A percentile compares a stretch with the other conserved stretches of the same genome.
These are phyloP conservation scores for Plasmodium reichenowi DNA, from an alignment of 169 alveolate species.

Conservation along the genomic window DNA sequence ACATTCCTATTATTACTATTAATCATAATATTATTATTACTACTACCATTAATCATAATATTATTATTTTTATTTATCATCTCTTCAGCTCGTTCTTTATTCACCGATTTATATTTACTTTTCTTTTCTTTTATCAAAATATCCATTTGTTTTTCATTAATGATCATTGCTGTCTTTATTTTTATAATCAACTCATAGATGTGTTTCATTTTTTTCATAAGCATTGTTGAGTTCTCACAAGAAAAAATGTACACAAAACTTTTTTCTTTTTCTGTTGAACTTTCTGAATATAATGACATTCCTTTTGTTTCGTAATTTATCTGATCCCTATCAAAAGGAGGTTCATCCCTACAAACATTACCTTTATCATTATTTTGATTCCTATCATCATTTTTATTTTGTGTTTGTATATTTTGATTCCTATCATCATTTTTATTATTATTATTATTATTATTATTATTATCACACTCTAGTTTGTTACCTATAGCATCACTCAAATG, in stretches of 20 bases:
- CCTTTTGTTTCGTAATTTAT: not conserved
- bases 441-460: not conserved
- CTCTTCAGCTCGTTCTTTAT: not conserved
- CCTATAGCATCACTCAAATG: not conserved
- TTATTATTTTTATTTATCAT: not conserved
- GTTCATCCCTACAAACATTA: too few relatives aligned
- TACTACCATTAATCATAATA: not conserved
- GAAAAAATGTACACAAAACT: conserved; percentile 25
- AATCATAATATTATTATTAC: not conserved
- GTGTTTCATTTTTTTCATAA: conserved; percentile 17
- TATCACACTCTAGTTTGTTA: not conserved
- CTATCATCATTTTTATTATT: not conserved
- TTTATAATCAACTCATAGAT: conserved; percentile 22
- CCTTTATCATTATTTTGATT: too few relatives aligned
- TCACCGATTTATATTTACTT: not conserved
- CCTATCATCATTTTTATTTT: not conserved
- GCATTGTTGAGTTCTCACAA: conserved; percentile 11
- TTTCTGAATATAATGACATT: not conserved
- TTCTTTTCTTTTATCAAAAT: conserved; percentile 54
- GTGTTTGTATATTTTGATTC: not conserved
- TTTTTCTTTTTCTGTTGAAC: not conserved
- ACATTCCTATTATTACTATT: conserved; percentile 1
- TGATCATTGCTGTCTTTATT: conserved; percentile 45
- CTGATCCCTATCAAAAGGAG: too few relatives aligned
- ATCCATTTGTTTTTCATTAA: conserved; percentile 75